Conservation (phyloP, 2,329 filamentous ascomycete species). For the Calonectria pseudoreteaudii region DNA sequence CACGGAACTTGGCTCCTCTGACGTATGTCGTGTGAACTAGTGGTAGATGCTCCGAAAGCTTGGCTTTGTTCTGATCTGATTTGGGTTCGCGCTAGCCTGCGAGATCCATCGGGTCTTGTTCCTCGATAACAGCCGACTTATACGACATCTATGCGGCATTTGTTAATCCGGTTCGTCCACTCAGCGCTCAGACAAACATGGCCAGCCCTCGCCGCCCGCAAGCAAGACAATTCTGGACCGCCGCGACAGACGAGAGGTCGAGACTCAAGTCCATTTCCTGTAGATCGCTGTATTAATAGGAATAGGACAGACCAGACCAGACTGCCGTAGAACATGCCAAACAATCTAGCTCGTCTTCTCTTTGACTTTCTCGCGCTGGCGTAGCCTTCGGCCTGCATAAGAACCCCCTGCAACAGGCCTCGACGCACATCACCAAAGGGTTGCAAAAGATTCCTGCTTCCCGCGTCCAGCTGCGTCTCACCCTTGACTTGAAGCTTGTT, state of each 20-base stretch:
- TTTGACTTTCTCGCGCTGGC: neutral
- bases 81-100: neutral
- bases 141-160: conserved; percentile 17
- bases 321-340: neutral
- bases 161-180: conserved; percentile 12
- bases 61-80: conserved; percentile 12
- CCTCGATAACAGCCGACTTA: conserved; percentile 18
- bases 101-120: neutral
- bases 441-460: neutral
- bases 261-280: conserved; percentile 6
- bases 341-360: neutral
- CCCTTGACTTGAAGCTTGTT: neutral
- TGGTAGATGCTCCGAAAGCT: conserved; percentile 14
- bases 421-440: neutral
- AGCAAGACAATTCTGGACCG: neutral
- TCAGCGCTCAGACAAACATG: conserved; percentile 6
- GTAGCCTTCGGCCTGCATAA: neutral
- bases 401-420: neutral
- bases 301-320: neutral
- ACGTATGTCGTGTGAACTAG: conserved; percentile 10
- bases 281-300: conserved; percentile 11
- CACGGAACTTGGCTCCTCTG: conserved; percentile 5
- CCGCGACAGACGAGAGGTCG: neutral
- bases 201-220: neutral
- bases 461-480: neutral